A percentile compares a stretch with the other conserved stretches of the same genome.
Evolutionary conservation across 441 rosid genomes (phyloP).

Genomic region (Populus hybrid): DNA sequence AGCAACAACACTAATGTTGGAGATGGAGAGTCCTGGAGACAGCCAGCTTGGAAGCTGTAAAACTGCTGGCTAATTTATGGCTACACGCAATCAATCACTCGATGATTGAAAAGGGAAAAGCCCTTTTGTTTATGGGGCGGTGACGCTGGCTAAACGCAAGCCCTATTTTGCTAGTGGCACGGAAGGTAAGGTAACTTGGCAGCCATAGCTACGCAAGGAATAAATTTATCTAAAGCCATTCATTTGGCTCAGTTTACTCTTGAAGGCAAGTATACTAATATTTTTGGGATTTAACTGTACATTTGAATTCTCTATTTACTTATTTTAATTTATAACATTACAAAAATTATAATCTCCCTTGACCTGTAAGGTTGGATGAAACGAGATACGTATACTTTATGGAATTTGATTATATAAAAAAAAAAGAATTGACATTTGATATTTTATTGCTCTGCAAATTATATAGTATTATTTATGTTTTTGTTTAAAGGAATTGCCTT

Average conservation of each 20-base stretch:
- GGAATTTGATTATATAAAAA: no score
- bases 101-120: not conserved
- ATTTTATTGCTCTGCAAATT: not conserved
- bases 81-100: not conserved
- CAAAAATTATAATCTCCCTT: no score
- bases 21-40: not conserved
- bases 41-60: not conserved
- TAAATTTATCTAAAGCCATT: not conserved
- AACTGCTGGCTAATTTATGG: not conserved
- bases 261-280: not conserved
- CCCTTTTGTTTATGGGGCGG: not conserved
- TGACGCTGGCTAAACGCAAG: not conserved
- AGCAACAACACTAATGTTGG: not conserved
- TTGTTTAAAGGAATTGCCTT: not conserved
- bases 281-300: not conserved
- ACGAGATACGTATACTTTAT: no score
- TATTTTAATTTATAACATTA: no score
- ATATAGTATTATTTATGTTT: no score
- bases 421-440: no score
- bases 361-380: no score
- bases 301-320: no score
- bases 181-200: not conserved
- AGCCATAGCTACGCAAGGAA: not conserved
- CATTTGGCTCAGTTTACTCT: not conserved
- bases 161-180: not conserved